A percentile compares a stretch with the other conserved stretches of the same genome.
Evolutionary conservation across 495 filamentous ascomycete species (phyloP).

Genomic region (Pseudomonodictys pantanalensis): DNA sequence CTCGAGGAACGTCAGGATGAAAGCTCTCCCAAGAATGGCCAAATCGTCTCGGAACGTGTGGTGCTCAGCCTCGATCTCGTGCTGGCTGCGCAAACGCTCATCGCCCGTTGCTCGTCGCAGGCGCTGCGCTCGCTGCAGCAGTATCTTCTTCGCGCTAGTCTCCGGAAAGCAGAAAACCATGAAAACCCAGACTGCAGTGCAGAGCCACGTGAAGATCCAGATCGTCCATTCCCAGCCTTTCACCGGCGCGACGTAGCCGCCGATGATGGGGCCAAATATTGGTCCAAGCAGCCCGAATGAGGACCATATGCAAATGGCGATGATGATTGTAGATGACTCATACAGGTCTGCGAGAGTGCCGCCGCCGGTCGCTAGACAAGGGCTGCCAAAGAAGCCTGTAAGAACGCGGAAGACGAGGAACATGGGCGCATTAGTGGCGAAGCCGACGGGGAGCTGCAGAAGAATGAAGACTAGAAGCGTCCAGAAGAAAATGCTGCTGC

Average conservation of each 20-base stretch:
- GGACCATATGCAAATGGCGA: slow-evolving; percentile 36
- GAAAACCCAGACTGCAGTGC: slow-evolving; percentile 10
- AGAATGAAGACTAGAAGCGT: slow-evolving; percentile 10
- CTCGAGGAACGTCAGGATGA: slow-evolving; percentile 45
- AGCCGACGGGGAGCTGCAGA: slow-evolving; percentile 6
- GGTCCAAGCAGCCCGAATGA: slow-evolving; percentile 44
- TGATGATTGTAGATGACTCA: slow-evolving; percentile 21
- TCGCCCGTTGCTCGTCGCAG: not conserved
- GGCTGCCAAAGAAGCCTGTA: slow-evolving; percentile 40
- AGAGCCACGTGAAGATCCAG: slow-evolving; percentile 41
- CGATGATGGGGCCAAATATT: slow-evolving; percentile 47
- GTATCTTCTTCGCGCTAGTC: slow-evolving; percentile 36
- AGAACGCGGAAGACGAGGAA: slow-evolving; percentile 30
- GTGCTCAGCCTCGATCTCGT: not conserved
- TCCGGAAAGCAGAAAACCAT: slow-evolving; percentile 32
- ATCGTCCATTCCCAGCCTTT: slow-evolving; percentile 49
- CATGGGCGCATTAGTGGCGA: slow-evolving; percentile 4
- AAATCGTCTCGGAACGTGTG: slow-evolving; percentile 30
- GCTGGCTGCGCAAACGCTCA: not conserved
- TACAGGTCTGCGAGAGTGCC: slow-evolving; percentile 39
- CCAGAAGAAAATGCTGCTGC: not conserved
- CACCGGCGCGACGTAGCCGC: slow-evolving; percentile 42
- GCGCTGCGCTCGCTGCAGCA: slow-evolving; percentile 14
- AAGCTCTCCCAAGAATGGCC: slow-evolving; percentile 45
- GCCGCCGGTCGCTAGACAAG: slow-evolving; percentile 42